Evolutionary conservation across 73 alveolate species (phyloP), one percentile per base, ranked within the genome.

Genomic region (Paramecium caudatum): DNA sequence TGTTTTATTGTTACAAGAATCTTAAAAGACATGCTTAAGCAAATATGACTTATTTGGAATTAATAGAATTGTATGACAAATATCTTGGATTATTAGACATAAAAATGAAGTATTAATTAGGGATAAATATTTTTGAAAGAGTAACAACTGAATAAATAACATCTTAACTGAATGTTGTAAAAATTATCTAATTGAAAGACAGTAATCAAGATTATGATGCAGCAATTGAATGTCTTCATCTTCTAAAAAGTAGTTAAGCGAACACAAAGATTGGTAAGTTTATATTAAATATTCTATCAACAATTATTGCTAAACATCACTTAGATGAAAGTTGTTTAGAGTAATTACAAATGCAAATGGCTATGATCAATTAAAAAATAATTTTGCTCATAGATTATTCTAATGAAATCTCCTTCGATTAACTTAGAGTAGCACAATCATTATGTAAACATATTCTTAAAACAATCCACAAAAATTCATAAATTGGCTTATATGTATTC

Each of bases 71-170:
- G 12, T 55, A 55, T 55, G 80, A 55, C 10, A 27, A 55, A 1
- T 55, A 55, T 55, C 80, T 55, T 55, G 80, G 45, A 9, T 55
- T 55, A 55, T 37, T 27, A 23, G 80, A 55, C n/a, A 43, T 27
- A 2, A 4, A 21, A 55, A 55, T 55, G 2, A 55, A 21, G 4
- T 55, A 55, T 9, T 6, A 55, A 27, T 27, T 55, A 55, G 80
- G 80, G 30, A 27, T 27, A 10, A 55, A 55, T 55, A 55, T 25
- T 27, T 55, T 55, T 25, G 80, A 55, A 55, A 55, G 30, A 27
- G 30, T 55, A 27, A 37, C 80, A 27, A 55, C 30, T 3, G 30
- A 23, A 10, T 55, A 55, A 27, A 9, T 55, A 10, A 10, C 23
- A 55, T 37, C 13, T 27, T 8, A 55, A 55, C 7, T 55, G 30